A percentile compares a stretch with the other conserved stretches of the same genome.
Evolutionary conservation across 1,139 yeast genomes (phyloP).

Genomic region (Hemisphaericaspora xylofermentans): DNA sequence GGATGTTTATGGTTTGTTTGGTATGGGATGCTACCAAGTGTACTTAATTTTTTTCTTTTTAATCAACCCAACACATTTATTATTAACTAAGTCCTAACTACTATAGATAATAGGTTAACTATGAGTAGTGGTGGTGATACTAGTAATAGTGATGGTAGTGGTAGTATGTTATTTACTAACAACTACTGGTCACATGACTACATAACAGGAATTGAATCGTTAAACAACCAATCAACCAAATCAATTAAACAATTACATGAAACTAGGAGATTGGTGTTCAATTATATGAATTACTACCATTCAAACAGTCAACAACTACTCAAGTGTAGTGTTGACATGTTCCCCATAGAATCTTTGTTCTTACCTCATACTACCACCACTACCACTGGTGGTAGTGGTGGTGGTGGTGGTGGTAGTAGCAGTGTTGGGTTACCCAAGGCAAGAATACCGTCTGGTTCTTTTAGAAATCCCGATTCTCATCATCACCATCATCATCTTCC

Average conservation of each 20-base stretch:
- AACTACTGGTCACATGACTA: conserved; percentile 48
- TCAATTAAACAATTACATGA: conserved; percentile 45
- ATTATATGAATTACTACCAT: conserved; percentile 38
- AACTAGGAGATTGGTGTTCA: conserved; percentile 38
- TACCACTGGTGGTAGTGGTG: neutral
- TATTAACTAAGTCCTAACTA: neutral
- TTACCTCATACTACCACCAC: conserved; percentile 10
- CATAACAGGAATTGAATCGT: conserved; percentile 33
- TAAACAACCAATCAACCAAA: conserved; percentile 30
- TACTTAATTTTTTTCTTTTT: neutral
- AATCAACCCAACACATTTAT: neutral
- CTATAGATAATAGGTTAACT: no score
- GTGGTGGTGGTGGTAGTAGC: neutral
- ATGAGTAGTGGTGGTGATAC: neutral
- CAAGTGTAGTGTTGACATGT: conserved; percentile 26
- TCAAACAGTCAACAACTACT: conserved; percentile 37
- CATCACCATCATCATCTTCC: no score
- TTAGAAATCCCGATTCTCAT: neutral
- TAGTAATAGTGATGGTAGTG: neutral
- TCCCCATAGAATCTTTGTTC: conserved; percentile 24
- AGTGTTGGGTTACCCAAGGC: neutral
- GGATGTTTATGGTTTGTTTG: no score
- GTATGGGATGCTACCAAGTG: neutral
- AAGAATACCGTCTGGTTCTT: neutral
- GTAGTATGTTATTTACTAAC: conserved; percentile 24